phyloP scores from a whole-genome alignment of 2,329 filamentous ascomycete species.

The Escovopsis sp. region DNA sequence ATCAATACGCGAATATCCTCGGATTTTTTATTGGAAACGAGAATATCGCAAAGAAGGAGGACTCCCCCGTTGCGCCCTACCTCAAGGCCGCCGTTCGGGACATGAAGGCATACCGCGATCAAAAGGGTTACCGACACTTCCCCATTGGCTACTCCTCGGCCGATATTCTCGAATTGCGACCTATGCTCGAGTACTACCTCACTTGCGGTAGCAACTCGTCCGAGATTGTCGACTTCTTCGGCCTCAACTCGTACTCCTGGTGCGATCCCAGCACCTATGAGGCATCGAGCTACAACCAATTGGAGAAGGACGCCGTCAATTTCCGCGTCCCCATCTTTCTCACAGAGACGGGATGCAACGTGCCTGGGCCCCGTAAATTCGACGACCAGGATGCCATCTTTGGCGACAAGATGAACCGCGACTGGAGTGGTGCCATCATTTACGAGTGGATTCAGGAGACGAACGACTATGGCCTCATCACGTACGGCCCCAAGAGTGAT shows the following conservation, averaged over 20 bases:
- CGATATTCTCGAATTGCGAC: slow-evolving; percentile 57
- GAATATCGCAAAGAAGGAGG: slow-evolving; percentile 50
- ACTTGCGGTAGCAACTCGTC: slow-evolving; percentile 57
- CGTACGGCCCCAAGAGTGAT: slow-evolving; percentile 50
- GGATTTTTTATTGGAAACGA: slow-evolving; percentile 86
- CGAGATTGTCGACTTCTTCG: slow-evolving; percentile 69
- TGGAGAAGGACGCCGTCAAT: slow-evolving; percentile 50
- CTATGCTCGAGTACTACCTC: slow-evolving; percentile 54
- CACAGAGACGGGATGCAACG: slow-evolving; percentile 77
- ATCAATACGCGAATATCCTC: slow-evolving; percentile 62
- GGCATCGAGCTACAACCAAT: slow-evolving; percentile 52
- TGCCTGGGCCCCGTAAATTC: slow-evolving; percentile 44
- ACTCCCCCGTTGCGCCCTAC: slow-evolving; percentile 57
- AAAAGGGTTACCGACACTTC: slow-evolving; percentile 64
- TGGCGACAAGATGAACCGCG: slow-evolving; percentile 53
- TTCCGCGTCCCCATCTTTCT: slow-evolving; percentile 83
- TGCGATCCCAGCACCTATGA: slow-evolving; percentile 46
- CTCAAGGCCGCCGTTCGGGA: slow-evolving; percentile 72
- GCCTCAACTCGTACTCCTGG: slow-evolving; percentile 76
- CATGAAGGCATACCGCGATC: slow-evolving; percentile 65
- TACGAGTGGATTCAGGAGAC: slow-evolving; percentile 84
- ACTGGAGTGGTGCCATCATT: slow-evolving; percentile 64
- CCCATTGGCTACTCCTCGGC: slow-evolving; percentile 80
- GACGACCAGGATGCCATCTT: slow-evolving; percentile 66
- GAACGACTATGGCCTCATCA: slow-evolving; percentile 71